Percentiles rank a stretch among this genome's conserved stretches.
Evolutionary conservation across 73 alveolate genomes (phyloP).

Genomic region (Symbiodinium natans): DNA sequence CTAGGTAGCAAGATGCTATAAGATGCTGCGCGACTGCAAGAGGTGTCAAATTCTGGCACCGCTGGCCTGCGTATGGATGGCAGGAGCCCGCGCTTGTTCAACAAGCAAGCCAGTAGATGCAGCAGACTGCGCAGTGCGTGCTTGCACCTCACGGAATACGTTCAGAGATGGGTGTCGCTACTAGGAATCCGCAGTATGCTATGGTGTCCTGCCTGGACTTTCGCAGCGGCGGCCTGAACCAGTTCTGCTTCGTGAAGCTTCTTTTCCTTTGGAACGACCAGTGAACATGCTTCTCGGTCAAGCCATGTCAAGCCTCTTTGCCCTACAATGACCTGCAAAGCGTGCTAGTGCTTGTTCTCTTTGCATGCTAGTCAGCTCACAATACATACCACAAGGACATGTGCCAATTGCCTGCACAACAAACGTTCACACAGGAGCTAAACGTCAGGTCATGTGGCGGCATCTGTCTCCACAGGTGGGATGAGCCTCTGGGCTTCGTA

Average conservation of each 20-base stretch:
- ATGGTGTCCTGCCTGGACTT: not conserved
- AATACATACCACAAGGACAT: too few relatives aligned
- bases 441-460: not conserved
- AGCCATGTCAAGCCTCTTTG: too few relatives aligned
- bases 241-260: not conserved
- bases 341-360: too few relatives aligned
- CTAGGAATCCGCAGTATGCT: too few relatives aligned
- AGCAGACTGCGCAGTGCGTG: not conserved
- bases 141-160: not conserved
- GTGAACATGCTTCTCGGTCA: too few relatives aligned
- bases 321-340: too few relatives aligned
- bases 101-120: not conserved
- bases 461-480: conserved; percentile 32
- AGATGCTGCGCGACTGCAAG: not conserved
- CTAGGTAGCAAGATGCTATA: not conserved
- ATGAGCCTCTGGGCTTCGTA: conserved; percentile 17
- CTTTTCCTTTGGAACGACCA: not conserved
- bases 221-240: not conserved
- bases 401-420: too few relatives aligned
- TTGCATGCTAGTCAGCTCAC: too few relatives aligned
- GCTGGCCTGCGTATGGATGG: not conserved
- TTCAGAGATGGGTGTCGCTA: not conserved
- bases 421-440: not conserved
- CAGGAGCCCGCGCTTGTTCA: conserved; percentile 16
- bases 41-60: too few relatives aligned